Base-by-base conservation (phyloP, 345 rosid species). In the Euclidium syriacum region DNA sequence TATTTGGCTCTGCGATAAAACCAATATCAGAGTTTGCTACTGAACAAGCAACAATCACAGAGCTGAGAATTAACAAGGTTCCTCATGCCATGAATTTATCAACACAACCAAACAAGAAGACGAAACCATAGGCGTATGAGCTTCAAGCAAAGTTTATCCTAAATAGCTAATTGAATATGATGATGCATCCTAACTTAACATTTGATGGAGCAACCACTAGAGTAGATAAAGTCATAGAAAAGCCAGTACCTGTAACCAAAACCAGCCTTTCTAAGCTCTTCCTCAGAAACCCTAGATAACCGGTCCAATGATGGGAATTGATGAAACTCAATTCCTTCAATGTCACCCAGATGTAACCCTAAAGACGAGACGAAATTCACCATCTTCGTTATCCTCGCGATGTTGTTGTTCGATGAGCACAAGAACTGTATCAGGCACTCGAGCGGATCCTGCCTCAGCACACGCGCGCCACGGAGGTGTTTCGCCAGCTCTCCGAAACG, bases 391-490 rank as follows among this genome's bases (percentile, higher is more conserved):
- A 86, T 94, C 81, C 99, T 84, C 12, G 70, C 72, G 18, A 94
- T 87, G 65, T 90, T 94, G 48, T 94, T 94, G 27, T 94, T 94
- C 38, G 99, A 94, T 20, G 97, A 89, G 62, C 99, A 94, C 42
- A 87, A 36, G 67, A 94, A 94, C 77, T 94, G 99, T 14, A 87
- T 39, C 79, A 94, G 49, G 52, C 97, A 90, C 82, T 94, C 99
- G 4, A 87, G 68, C 16, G 99, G 97, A 46, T 87, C 87, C 83
- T 94, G 99, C 76, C 96, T 73, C 61, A 92, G 67, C 51, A 92
- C 98, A 70, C 99, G 82, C 12, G 96, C 96, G 14, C 99, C 96
- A 3, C 77, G 57, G 62, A 94, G 75, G 20, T 77, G 64, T 40
- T 27, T 68, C 9, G 95, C 85, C 42, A 94, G 68, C 68, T 79